Percentiles rank a stretch among this genome's conserved stretches.
Evolutionary conservation across 768 basidiomycete species (phyloP).

Genomic region (Panus rudis): DNA sequence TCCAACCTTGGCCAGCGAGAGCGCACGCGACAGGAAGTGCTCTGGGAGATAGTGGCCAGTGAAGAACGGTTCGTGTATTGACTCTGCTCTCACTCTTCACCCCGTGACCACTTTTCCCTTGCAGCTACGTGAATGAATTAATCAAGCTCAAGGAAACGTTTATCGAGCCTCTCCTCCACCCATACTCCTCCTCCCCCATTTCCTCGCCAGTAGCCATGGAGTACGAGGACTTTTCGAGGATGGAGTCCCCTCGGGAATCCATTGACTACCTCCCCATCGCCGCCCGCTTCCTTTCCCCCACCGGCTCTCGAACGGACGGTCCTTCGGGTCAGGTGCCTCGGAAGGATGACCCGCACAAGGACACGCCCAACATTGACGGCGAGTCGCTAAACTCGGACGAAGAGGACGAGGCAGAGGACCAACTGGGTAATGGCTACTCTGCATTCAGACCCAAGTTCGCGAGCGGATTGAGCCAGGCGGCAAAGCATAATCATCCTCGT

Average conservation of each 20-base stretch:
- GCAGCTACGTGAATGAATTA: slow-evolving; percentile 88
- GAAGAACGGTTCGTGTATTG: slow-evolving; percentile 71
- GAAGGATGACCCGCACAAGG: slow-evolving; percentile 43
- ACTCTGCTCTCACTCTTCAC: slow-evolving; percentile 3
- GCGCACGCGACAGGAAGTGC: slow-evolving; percentile 90
- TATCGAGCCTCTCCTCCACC: slow-evolving; percentile 84
- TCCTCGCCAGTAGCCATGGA: slow-evolving; percentile 55
- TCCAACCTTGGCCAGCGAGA: slow-evolving; percentile 90
- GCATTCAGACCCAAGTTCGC: slow-evolving; percentile 25
- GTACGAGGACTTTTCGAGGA: slow-evolving; percentile 58
- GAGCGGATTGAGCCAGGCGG: slow-evolving; percentile 21
- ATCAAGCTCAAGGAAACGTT: slow-evolving; percentile 91
- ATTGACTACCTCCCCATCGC: slow-evolving; percentile 80
- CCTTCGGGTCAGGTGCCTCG: slow-evolving; percentile 25
- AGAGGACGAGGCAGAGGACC: slow-evolving; percentile 51
- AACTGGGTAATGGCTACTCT: slow-evolving; percentile 37
- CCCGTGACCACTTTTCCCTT: slow-evolving; percentile 11
- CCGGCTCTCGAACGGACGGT: slow-evolving; percentile 40
- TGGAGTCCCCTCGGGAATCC: slow-evolving; percentile 64
- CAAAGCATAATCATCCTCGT: slow-evolving; percentile 64
- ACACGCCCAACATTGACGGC: slow-evolving; percentile 58
- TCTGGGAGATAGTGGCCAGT: slow-evolving; percentile 94
- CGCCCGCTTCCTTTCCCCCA: slow-evolving; percentile 81
- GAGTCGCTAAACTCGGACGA: slow-evolving; percentile 73
- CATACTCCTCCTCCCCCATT: slow-evolving; percentile 55